Percentiles rank a stretch among this genome's conserved stretches.
Evolutionary conservation across 352 stramenopile species (phyloP).

Genomic region (Globisporangium solare): DNA sequence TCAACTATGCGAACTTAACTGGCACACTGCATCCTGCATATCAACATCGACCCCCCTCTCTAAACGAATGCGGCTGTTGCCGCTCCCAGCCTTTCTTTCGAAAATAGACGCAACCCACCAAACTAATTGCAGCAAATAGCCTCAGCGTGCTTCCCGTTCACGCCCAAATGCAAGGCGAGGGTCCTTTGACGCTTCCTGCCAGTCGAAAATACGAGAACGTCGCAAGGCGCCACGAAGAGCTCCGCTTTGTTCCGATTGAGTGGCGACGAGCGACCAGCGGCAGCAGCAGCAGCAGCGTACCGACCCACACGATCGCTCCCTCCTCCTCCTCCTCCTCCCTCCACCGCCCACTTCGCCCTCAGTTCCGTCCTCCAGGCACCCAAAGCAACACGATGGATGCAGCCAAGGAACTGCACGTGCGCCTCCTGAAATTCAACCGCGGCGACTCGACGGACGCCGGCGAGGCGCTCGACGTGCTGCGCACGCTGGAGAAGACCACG

Average conservation of each 20-base stretch:
- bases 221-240: conserved; percentile 10
- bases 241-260: conserved; percentile 2
- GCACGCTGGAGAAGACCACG: conserved; percentile 44
- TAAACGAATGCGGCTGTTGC: too few relatives aligned
- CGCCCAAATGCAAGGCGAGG: not conserved
- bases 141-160: not conserved
- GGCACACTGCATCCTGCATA: too few relatives aligned
- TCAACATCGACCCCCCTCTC: too few relatives aligned
- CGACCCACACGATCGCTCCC: not conserved
- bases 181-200: conserved; percentile 1
- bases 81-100: too few relatives aligned
- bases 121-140: not conserved
- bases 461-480: conserved; percentile 60
- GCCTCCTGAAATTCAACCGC: conserved; percentile 66
- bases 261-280: conserved; percentile 6
- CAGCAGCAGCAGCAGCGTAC: not conserved
- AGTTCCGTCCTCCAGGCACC: not conserved
- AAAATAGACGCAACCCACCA: too few relatives aligned
- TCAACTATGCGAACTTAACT: too few relatives aligned
- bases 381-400: conserved; percentile 50
- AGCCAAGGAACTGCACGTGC: conserved; percentile 57
- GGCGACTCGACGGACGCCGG: conserved; percentile 53
- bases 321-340: too few relatives aligned
- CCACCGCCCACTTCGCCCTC: too few relatives aligned
- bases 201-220: conserved; percentile 11